Conservation (phyloP, 805 yeast species). For the Maudiozyma turicensis region DNA sequence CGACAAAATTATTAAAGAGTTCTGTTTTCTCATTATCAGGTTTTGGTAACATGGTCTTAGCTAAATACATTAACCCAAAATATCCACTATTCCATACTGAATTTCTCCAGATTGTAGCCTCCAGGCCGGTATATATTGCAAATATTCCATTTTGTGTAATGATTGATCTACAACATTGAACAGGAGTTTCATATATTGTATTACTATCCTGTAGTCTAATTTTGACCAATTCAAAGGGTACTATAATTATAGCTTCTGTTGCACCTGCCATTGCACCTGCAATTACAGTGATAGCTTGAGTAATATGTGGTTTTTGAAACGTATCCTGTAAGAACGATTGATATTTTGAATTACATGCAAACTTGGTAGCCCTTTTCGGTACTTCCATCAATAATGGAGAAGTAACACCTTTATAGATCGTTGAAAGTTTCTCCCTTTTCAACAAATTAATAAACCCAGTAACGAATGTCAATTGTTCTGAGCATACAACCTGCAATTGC, state of each 20-base stretch:
- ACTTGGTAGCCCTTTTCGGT: constrained; percentile 96
- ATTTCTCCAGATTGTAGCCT: constrained; percentile 95
- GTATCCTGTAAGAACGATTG: constrained; percentile 66
- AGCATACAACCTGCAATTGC: constrained; percentile 33
- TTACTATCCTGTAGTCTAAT: constrained; percentile 84
- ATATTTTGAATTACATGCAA: constrained; percentile 96
- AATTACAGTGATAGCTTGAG: constrained; percentile 71
- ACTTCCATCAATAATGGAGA: constrained; percentile 98
- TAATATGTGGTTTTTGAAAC: constrained; percentile 61
- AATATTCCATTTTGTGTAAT: constrained; percentile 64
- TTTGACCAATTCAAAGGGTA: constrained; percentile 91
- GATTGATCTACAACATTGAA: constrained; percentile 67
- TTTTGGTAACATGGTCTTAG: constrained; percentile 39
- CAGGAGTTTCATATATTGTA: constrained; percentile 72
- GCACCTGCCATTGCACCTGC: constrained; percentile 98
- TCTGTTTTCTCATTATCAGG: constrained; percentile 31
- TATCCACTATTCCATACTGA: constrained; percentile 94
- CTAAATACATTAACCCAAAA: constrained; percentile 86
- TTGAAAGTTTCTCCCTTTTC: constrained; percentile 68
- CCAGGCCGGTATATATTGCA: constrained; percentile 86
- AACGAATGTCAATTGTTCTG: constrained; percentile 30
- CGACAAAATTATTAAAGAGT: constrained; percentile 71
- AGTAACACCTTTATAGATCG: constrained; percentile 83
- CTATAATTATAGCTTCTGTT: constrained; percentile 89
- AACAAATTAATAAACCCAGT: constrained; percentile 76